Base-by-base conservation (phyloP, 148 eudicot species). In the Silene conica region DNA sequence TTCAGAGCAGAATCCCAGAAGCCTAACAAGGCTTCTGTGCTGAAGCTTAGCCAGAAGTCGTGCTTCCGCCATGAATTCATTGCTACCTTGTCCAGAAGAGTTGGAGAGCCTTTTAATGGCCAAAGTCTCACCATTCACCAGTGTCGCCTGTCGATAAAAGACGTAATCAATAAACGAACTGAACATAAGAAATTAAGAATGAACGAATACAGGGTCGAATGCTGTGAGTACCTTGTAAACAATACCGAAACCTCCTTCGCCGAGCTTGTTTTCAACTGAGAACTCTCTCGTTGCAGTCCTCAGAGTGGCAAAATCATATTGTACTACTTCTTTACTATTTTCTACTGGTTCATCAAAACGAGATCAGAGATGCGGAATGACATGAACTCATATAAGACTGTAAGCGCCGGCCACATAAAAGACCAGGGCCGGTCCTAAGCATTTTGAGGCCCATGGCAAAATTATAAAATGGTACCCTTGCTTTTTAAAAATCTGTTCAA, bases 171-270 rank as follows among this genome's bases (percentile, higher is more conserved):
- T 38, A 9, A 38, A 38, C 43, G 43, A 38, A n/a, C n/a, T n/a
- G n/a, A n/a, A n/a, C n/a, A n/a, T n/a, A 38, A 38, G 0, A 38
- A 38, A 8, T 26, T n/a, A n/a, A n/a, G 43, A 38, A 0, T 11
- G 55, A 50, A 59, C 7, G 22, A n/a, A 23, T 12, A 25, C 1
- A 61, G 11, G 12, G 38, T 61, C n/a, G n/a, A n/a, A n/a, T n/a
- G n/a, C n/a, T 3, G 16, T 48, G 22, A 46, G 28, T 43, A 87
- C 88, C 83, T 79, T 84, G 73, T 82, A 89, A 62, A 87, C 90
- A 28, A 77, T 57, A 9, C 88, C 90, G 57, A 83, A 87, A 68
- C 90, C 88, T 57, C 90, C 90, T 67, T 80, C 77, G 1, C 90
- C 90, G 31, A 87, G 73, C 79, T 67, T 81, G 72, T 85, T 83